phyloP scores from a whole-genome alignment of 192 early-diverging fungal species.

The Coemansia asiatica region DNA sequence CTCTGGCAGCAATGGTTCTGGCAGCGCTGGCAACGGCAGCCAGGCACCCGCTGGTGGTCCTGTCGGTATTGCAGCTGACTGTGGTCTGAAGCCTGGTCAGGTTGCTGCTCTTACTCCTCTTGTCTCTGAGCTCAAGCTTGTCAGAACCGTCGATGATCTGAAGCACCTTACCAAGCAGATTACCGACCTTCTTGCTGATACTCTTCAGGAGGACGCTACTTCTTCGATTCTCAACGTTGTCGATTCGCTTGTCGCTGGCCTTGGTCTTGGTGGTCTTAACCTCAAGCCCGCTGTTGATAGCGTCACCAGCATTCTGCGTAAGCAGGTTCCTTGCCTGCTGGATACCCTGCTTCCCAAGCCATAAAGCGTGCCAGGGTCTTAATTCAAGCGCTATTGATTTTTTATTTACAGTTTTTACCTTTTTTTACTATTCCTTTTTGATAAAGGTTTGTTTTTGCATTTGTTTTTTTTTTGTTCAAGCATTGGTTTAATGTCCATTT shows the following conservation, averaged over 20 bases:
- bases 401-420: background rate
- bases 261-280: slow-evolving; percentile 51
- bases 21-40: slow-evolving; percentile 16
- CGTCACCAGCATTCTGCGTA: slow-evolving; percentile 48
- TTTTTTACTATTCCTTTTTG: background rate
- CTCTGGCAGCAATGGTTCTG: slow-evolving; percentile 14
- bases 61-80: slow-evolving; percentile 34
- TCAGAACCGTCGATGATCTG: slow-evolving; percentile 46
- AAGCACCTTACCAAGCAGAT: slow-evolving; percentile 54
- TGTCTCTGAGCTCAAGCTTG: slow-evolving; percentile 48
- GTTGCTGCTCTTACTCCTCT: slow-evolving; percentile 44
- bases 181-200: slow-evolving; percentile 48
- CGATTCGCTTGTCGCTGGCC: slow-evolving; percentile 39
- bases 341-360: slow-evolving; percentile 53
- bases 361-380: slow-evolving; percentile 11
- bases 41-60: slow-evolving; percentile 16
- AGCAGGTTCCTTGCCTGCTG: slow-evolving; percentile 54
- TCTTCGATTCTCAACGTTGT: slow-evolving; percentile 47
- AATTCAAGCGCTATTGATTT: background rate
- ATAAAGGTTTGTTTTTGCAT: background rate
- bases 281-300: slow-evolving; percentile 51
- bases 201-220: slow-evolving; percentile 43
- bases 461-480: background rate
- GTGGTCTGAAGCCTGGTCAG: slow-evolving; percentile 42
- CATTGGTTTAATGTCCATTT: background rate